Base-by-base conservation (phyloP, 257 asterid species). In the Ajuga chamaepitys region DNA sequence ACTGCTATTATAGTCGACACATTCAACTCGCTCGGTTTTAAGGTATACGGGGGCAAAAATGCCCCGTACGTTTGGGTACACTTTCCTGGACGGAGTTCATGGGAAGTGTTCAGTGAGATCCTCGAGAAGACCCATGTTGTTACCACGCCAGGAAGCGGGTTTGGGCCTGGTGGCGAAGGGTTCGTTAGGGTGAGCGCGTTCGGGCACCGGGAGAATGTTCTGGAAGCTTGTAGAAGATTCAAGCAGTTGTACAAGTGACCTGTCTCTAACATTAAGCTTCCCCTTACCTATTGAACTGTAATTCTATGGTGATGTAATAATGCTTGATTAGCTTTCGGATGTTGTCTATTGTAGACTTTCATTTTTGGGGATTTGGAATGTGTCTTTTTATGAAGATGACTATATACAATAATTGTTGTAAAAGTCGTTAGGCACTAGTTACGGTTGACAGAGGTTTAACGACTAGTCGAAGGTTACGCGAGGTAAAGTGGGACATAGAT, bases 131-230 rank as follows among this genome's bases (percentile, higher is more conserved):
- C 97, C 37, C 93, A 94, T 40, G 92, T 90, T 11, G 99, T 89
- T 25, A 88, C 93, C 47, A 89, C 99, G 47, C 99, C 99, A 2
- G 97, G 97, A 37, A 93, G 97, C 58, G 99, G 99, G 17, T 93
- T 93, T 20, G 99, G 99, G 67, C 97, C 99, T 25, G 96, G 82
- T 7, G 99, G 99, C 14, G 97, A 93, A 81, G 95, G 99, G 46
- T 93, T 93, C 45, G 77, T 93, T 30, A 71, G 99, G 76, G 96
- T 93, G 34, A 89, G 97, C 54, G 95, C 99, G 40, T 93, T 93
- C 24, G 99, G 96, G 25, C 95, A 89, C 74, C 74, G 96, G 83
- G 85, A 80, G 21, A 93, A 93, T 40, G 99, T 93, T 41, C 28
- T 89, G 74, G 97, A 89, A 79, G 99, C 99, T 40, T 87, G 99